phyloP scores from a whole-genome alignment of 306 rosid genomes.

The Dalbergia cochinchinensis region DNA sequence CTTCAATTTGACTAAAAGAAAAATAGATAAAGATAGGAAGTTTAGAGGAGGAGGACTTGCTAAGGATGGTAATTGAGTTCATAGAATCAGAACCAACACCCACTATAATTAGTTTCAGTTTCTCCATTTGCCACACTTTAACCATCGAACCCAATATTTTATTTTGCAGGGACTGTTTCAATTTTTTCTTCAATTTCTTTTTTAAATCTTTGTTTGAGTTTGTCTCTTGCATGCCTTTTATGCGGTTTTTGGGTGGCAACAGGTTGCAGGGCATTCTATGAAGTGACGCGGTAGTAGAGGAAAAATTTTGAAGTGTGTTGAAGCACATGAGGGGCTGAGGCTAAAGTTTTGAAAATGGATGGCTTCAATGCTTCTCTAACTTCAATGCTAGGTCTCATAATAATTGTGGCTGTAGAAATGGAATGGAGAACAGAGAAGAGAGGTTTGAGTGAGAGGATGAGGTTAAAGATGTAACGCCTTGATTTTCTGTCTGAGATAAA shows the following conservation, averaged over 20 bases:
- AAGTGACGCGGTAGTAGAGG: constrained; percentile 50
- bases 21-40: constrained; percentile 54
- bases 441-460: too few relatives aligned
- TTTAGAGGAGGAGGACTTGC: constrained; percentile 67
- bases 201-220: not conserved
- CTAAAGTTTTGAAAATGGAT: constrained; percentile 51
- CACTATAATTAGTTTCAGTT: constrained; percentile 39
- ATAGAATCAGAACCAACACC: constrained; percentile 68
- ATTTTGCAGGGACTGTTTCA: constrained; percentile 58
- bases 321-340: constrained; percentile 56
- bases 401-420: too few relatives aligned
- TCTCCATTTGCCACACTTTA: constrained; percentile 50
- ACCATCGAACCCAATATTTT: constrained; percentile 50
- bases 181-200: not conserved
- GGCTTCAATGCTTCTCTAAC: constrained; percentile 63
- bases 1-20: not conserved
- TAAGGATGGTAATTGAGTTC: constrained; percentile 74
- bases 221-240: constrained; percentile 12
- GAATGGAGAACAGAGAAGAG: too few relatives aligned
- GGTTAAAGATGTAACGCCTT: too few relatives aligned
- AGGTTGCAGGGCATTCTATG: constrained; percentile 61
- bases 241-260: not conserved
- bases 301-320: constrained; percentile 55
- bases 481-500: too few relatives aligned
- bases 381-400: too few relatives aligned